Percentiles rank a stretch among this genome's conserved stretches.
These are phyloP conservation scores for Artemisia annua DNA, from an alignment of 129 eudicot genomes.

Conservation along the genomic window DNA sequence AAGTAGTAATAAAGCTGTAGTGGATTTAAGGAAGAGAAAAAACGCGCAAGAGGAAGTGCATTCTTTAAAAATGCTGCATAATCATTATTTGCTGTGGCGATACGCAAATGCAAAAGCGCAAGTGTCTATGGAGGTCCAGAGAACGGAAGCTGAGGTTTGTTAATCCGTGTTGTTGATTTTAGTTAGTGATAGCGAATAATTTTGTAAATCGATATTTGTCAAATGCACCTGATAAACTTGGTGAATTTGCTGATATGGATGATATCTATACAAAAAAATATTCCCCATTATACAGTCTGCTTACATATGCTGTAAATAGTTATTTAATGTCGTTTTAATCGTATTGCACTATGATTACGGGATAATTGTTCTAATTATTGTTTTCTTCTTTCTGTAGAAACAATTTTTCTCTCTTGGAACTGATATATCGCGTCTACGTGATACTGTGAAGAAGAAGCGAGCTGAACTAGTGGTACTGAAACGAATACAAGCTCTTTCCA, in stretches of 20 bases:
- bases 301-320: no score
- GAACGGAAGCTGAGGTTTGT: slow-evolving; percentile 70
- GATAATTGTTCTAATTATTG: slow-evolving; percentile 1
- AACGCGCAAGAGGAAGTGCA: slow-evolving; percentile 61
- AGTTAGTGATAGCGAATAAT: neutral
- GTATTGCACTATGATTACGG: neutral
- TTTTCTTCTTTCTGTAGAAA: slow-evolving; percentile 41
- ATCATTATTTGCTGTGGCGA: slow-evolving; percentile 67
- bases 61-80: slow-evolving; percentile 66
- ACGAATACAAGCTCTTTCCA: slow-evolving; percentile 44
- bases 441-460: slow-evolving; percentile 53
- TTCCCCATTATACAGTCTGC: no score
- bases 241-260: no score
- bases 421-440: slow-evolving; percentile 57
- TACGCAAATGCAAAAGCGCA: slow-evolving; percentile 86
- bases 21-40: slow-evolving; percentile 54
- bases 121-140: slow-evolving; percentile 56
- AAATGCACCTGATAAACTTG: no score
- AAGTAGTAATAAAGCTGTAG: slow-evolving; percentile 30
- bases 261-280: no score
- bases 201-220: no score
- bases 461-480: slow-evolving; percentile 45
- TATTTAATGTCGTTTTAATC: neutral
- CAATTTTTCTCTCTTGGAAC: slow-evolving; percentile 55
- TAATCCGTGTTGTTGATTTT: neutral